phyloP scores from a whole-genome alignment of 2,329 filamentous ascomycete species.

The Pseudopyrenochaeta lycopersici region DNA sequence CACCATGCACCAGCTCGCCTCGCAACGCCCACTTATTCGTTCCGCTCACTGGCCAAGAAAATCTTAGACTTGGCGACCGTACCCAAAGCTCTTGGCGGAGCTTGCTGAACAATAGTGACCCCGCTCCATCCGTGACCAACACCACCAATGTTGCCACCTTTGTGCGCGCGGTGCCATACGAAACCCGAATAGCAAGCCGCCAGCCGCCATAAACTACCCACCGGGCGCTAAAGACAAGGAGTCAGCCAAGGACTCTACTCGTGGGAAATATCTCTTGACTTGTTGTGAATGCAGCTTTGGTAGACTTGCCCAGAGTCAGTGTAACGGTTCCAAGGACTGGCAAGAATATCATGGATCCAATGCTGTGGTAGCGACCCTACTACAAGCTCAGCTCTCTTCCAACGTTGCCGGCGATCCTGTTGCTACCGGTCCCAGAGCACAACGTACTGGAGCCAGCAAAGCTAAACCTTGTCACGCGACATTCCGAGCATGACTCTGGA shows the following conservation, averaged over 20 bases:
- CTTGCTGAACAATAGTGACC: slow-evolving; percentile 15
- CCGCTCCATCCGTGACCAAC: slow-evolving; percentile 19
- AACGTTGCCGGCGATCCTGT: slow-evolving; percentile 2
- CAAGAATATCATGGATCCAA: slow-evolving; percentile 23
- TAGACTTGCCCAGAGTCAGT: slow-evolving; percentile 18
- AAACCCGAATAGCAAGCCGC: slow-evolving; percentile 3
- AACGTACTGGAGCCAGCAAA: slow-evolving; percentile 21
- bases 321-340: slow-evolving; percentile 22
- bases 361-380: slow-evolving; percentile 25
- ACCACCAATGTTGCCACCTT: not conserved
- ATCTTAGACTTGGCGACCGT: no score
- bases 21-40: slow-evolving; percentile 21
- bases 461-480: slow-evolving; percentile 17
- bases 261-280: slow-evolving; percentile 17
- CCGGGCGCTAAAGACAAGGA: slow-evolving; percentile 9
- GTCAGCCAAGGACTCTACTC: slow-evolving; percentile 11
- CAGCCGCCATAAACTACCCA: not conserved
- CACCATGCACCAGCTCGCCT: slow-evolving; percentile 34
- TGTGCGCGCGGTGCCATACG: slow-evolving; percentile 20
- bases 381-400: slow-evolving; percentile 6
- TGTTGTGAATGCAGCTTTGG: slow-evolving; percentile 7
- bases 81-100: slow-evolving; percentile 10
- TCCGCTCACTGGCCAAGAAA: slow-evolving; percentile 19
- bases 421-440: slow-evolving; percentile 18
- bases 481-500: not conserved